These are phyloP conservation scores for Mrakia frigida DNA, from an alignment of 768 basidiomycete species.

Conservation along the genomic window DNA sequence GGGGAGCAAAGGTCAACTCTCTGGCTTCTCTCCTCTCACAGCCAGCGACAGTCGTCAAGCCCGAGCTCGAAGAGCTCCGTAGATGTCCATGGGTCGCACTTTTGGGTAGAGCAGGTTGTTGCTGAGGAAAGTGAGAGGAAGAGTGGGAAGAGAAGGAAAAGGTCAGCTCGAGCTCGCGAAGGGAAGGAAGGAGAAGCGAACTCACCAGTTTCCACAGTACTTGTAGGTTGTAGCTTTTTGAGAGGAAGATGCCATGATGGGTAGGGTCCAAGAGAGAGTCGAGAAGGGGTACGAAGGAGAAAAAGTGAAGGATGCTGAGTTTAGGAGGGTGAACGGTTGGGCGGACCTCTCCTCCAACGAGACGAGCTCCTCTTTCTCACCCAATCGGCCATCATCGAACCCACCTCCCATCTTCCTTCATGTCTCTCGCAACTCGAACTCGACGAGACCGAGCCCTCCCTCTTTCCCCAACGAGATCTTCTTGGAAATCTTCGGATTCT, in stretches of 20 bases:
- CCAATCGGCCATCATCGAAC: no score
- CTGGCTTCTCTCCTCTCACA: neutral
- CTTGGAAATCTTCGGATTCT: no score
- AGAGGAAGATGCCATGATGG: neutral
- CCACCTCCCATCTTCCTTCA: no score
- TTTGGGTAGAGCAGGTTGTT: constrained; percentile 33
- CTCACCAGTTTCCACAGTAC: constrained; percentile 32
- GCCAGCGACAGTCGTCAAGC: neutral
- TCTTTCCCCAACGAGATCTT: no score
- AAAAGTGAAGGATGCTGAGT: no score
- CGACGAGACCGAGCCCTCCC: no score
- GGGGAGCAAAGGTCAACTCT: neutral
- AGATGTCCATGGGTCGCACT: neutral
- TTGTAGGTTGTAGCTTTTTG: constrained; percentile 30
- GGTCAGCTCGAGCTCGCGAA: neutral
- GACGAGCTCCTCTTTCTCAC: no score
- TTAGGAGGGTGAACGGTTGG: no score
- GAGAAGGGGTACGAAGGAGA: no score
- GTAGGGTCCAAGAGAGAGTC: neutral
- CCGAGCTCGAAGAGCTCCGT: neutral
- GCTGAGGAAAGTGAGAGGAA: constrained; percentile 4
- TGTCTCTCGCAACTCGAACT: no score
- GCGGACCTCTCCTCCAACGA: no score
- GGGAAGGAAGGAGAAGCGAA: neutral
- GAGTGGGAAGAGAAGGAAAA: neutral